Base-by-base conservation (phyloP, 306 rosid species). In the Cucurbita ficifolia region DNA sequence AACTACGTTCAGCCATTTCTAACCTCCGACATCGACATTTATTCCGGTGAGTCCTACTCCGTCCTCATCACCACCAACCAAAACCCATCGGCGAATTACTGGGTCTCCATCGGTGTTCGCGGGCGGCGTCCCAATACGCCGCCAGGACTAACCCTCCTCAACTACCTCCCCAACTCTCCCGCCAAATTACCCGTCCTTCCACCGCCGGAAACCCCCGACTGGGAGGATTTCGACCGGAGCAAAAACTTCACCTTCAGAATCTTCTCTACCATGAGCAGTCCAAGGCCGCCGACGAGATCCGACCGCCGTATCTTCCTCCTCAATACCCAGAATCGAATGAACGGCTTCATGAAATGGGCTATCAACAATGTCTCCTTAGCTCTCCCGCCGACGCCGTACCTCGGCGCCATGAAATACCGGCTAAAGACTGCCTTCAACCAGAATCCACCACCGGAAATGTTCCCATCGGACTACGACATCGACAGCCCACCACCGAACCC, bases 21-120 rank as follows among this genome's bases (percentile, higher is more conserved):
- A 0, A 86, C 87, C 0, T 77, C 81, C n/a, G 88, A 90, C 72
- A 64, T 93, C 2, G 97, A 93, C 79, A 90, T 93, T 16, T 93
- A 93, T 77, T 87, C 98, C 0, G 92, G 97, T 8, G 97, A 93
- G 50, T 86, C 79, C 76, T 93, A 93, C 82, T 93, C 96, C 9
- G 86, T 93, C 1, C 89, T 93, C 5, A 57, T 90, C 11, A 81
- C 70, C 11, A 88, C 98, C 6, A 40, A 90, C 36, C 98, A 93
- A 83, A 40, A 86, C 77, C 90, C 94, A 46, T 81, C 62, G 0
- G 52, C 86, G n/a, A 90, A 93, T 70, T 88, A 90, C 18, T 93
- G 98, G 98, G 18, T 93, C 13, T 77, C 96, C 10, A 1, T 82
- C 0, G 97, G 98, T 0, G 92, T 87, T 0, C 76, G 92, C 78